phyloP scores from a whole-genome alignment of 257 asterid genomes.

The Sherardia arvensis region DNA sequence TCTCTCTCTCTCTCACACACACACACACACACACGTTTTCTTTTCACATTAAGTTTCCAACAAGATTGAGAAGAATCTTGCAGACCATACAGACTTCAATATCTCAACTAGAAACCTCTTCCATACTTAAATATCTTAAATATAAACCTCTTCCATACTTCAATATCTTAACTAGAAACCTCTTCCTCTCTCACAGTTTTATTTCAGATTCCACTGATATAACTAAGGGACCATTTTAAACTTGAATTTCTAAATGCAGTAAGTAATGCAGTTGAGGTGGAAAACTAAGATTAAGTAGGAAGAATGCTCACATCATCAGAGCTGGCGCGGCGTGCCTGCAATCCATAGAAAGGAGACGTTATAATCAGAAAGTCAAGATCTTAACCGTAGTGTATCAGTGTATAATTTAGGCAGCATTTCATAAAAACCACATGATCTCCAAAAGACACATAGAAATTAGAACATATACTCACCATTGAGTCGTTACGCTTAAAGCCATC shows the following conservation, averaged over 20 bases:
- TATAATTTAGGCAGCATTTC: neutral
- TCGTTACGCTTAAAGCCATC: constrained; percentile 26
- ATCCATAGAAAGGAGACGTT: neutral
- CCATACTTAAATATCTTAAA: constrained; percentile 1
- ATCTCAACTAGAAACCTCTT: constrained; percentile 4
- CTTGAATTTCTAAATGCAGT: constrained; percentile 4
- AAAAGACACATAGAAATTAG: neutral
- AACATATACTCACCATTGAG: constrained; percentile 27
- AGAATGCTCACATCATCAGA: constrained; percentile 15
- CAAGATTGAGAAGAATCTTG: neutral
- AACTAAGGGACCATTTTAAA: neutral
- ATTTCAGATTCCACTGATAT: neutral
- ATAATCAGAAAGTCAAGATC: neutral
- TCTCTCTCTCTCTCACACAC: no score
- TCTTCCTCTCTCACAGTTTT: neutral
- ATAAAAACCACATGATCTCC: neutral
- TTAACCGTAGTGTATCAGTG: neutral
- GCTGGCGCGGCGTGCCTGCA: constrained; percentile 11
- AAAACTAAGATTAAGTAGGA: neutral
- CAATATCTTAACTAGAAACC: constrained; percentile 6
- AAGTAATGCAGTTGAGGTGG: neutral
- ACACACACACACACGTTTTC: no score
- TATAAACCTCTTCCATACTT: neutral
- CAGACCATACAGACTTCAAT: constrained; percentile 2
- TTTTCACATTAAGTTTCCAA: neutral